A percentile compares a stretch with the other conserved stretches of the same genome.
Conservation (phyloP, 768 basidiomycete species). For the Tylopilus sp. region DNA sequence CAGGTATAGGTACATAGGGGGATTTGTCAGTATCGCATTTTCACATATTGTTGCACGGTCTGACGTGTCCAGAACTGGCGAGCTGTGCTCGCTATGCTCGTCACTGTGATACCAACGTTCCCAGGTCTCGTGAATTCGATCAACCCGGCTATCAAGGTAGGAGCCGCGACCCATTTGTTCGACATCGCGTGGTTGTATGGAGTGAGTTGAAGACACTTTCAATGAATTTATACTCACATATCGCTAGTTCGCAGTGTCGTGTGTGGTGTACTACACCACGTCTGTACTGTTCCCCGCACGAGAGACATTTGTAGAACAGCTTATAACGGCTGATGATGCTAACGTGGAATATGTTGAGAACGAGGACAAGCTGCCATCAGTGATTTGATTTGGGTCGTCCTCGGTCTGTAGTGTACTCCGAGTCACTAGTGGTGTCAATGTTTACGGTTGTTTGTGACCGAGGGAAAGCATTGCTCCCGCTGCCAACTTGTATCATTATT, state of each 20-base stretch:
- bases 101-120: conserved; percentile 66
- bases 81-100: conserved; percentile 60
- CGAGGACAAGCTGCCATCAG: neutral
- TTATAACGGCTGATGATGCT: conserved; percentile 27
- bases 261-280: conserved; percentile 29
- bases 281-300: conserved; percentile 29
- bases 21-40: conserved; percentile 46
- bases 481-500: neutral
- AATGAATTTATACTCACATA: neutral
- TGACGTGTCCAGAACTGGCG: conserved; percentile 62
- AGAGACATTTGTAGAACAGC: conserved; percentile 27
- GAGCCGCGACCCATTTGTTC: conserved; percentile 55
- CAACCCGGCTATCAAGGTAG: conserved; percentile 60
- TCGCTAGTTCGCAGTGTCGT: conserved; percentile 26
- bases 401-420: too few species aligned
- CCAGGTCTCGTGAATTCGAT: conserved; percentile 80
- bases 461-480: neutral
- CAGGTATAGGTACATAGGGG: conserved; percentile 72
- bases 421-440: neutral
- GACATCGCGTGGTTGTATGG: conserved; percentile 79
- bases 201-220: conserved; percentile 39
- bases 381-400: neutral
- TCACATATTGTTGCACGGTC: neutral
- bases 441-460: conserved; percentile 19
- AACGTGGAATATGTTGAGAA: neutral